Conservation (phyloP, 2,329 filamentous ascomycete genomes). For the Stachybotrys chartarum region DNA sequence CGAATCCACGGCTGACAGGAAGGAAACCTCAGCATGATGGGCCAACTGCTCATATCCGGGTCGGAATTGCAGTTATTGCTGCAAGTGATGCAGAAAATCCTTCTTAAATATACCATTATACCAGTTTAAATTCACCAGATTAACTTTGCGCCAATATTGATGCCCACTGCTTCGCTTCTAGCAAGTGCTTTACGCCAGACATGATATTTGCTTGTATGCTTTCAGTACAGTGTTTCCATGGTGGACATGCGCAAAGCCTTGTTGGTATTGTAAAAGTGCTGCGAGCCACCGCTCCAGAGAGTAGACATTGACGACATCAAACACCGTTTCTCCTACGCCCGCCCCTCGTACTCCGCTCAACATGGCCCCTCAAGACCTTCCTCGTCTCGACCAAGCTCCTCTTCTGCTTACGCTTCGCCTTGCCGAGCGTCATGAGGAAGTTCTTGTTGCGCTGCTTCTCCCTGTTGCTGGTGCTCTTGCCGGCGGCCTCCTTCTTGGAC, state of each 20-base stretch:
- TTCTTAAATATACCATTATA: background rate
- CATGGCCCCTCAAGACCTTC: constrained; percentile 73
- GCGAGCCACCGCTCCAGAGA: too few relatives aligned
- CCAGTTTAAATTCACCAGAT: background rate
- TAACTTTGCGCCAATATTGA: background rate
- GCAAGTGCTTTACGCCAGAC: background rate
- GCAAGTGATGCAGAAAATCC: background rate
- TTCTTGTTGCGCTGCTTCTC: constrained; percentile 98
- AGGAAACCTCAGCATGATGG: background rate
- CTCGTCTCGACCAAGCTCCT: constrained; percentile 81
- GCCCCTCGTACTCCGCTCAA: constrained; percentile 75
- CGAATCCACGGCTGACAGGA: background rate
- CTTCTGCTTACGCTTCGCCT: constrained; percentile 94
- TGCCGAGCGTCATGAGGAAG: constrained; percentile 95
- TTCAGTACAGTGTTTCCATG: too few relatives aligned
- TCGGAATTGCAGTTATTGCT: background rate
- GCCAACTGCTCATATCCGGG: too few relatives aligned
- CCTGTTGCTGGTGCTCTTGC: constrained; percentile 95
- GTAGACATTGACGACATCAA: constrained; percentile 7
- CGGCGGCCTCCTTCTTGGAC: constrained; percentile 79
- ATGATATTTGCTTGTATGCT: background rate
- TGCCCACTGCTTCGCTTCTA: background rate
- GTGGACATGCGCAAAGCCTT: too few relatives aligned
- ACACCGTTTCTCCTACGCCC: constrained; percentile 68
- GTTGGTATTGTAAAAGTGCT: too few relatives aligned